These are phyloP conservation scores for Clathrospora elynae DNA, from an alignment of 2,329 filamentous ascomycete species.

Conservation along the genomic window DNA sequence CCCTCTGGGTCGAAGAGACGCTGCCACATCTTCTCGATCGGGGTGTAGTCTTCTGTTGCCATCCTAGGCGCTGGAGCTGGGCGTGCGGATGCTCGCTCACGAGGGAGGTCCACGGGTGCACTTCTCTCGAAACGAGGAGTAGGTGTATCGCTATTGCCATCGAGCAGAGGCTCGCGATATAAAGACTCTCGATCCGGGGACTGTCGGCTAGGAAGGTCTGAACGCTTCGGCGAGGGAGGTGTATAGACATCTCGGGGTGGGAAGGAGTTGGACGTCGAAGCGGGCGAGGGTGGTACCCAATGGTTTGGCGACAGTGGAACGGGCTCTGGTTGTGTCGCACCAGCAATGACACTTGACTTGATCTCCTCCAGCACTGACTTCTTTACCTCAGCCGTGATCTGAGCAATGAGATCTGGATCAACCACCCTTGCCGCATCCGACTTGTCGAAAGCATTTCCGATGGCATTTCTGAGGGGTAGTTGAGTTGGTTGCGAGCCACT, in stretches of 20 bases:
- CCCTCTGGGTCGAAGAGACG: conserved; percentile 71
- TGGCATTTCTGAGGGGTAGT: conserved; percentile 61
- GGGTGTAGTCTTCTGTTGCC: conserved; percentile 46
- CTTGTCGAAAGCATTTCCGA: conserved; percentile 61
- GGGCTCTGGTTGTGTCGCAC: conserved; percentile 37
- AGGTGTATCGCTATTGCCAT: conserved; percentile 39
- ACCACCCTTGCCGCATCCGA: conserved; percentile 57
- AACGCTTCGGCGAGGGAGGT: conserved; percentile 58
- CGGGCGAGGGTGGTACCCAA: conserved; percentile 49
- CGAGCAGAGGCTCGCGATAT: conserved; percentile 37
- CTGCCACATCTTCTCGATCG: conserved; percentile 74
- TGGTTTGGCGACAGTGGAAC: conserved; percentile 44
- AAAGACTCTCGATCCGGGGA: conserved; percentile 47
- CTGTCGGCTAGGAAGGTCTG: conserved; percentile 38
- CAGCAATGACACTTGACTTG: conserved; percentile 50
- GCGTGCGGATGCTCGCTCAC: conserved; percentile 30
- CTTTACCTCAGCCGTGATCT: conserved; percentile 65
- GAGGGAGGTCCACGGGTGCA: conserved; percentile 33
- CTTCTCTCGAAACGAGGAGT: conserved; percentile 35
- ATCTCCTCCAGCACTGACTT: conserved; percentile 53
- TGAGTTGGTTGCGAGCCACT: conserved; percentile 45
- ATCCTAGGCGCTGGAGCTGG: conserved; percentile 38
- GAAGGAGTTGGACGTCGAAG: conserved; percentile 55
- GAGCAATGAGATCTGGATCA: conserved; percentile 64
- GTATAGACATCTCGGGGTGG: conserved; percentile 58